These are phyloP conservation scores for Crithidia acanthocephali DNA, from an alignment of 208 protist genomes.

Conservation along the genomic window DNA sequence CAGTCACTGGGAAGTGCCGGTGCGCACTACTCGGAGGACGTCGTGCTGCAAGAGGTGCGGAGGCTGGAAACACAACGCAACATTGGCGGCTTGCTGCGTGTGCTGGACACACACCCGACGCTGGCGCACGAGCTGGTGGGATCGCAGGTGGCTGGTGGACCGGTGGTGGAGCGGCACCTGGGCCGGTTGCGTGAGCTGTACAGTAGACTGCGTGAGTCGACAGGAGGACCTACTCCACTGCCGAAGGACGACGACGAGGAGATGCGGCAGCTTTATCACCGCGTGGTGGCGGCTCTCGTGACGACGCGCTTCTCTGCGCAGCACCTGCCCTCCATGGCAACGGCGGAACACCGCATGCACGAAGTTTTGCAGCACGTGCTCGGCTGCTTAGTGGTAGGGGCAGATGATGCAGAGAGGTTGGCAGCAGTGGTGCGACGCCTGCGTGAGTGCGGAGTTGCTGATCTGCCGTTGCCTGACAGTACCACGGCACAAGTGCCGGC, in stretches of 20 bases:
- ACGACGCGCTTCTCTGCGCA: constrained; percentile 21
- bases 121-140: constrained; percentile 19
- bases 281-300: constrained; percentile 38
- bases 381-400: constrained; percentile 10
- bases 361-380: constrained; percentile 19
- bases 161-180: constrained; percentile 28
- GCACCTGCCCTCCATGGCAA: constrained; percentile 27
- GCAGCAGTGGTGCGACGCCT: constrained; percentile 7
- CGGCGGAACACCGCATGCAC: constrained; percentile 19
- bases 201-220: background rate
- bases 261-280: constrained; percentile 37
- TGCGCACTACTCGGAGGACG: background rate
- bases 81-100: constrained; percentile 20
- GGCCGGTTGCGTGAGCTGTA: constrained; percentile 21
- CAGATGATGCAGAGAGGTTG: constrained; percentile 4
- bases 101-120: constrained; percentile 4
- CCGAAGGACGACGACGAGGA: constrained; percentile 4
- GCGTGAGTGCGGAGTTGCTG: background rate
- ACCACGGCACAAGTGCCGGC: background rate
- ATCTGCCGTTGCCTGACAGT: background rate
- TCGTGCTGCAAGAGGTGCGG: background rate
- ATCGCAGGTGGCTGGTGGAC: constrained; percentile 14
- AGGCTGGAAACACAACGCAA: constrained; percentile 20
- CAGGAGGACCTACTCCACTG: background rate
- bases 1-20: background rate